phyloP scores from a whole-genome alignment of 2,329 filamentous ascomycete genomes.

The Metarhizium robertsii region DNA sequence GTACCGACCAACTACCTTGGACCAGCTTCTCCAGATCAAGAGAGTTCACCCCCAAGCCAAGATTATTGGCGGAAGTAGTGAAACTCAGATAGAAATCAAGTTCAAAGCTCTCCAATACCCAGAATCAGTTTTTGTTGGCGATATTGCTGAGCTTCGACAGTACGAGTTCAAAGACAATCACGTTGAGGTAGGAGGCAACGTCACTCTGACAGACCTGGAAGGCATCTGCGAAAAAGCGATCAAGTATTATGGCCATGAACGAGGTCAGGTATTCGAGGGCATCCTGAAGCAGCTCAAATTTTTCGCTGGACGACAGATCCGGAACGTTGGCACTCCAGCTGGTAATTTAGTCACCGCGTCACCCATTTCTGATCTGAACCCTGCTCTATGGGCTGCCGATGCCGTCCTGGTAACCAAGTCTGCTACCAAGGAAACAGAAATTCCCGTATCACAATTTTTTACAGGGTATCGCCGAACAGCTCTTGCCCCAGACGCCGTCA shows the following conservation, averaged over 20 bases:
- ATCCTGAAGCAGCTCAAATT: conserved; percentile 91
- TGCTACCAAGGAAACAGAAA: conserved; percentile 60
- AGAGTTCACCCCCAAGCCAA: conserved; percentile 76
- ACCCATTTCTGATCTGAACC: conserved; percentile 93
- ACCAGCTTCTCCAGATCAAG: conserved; percentile 90
- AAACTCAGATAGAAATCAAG: conserved; percentile 97
- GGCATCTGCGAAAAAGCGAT: conserved; percentile 72
- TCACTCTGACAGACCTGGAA: conserved; percentile 86
- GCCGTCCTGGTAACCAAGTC: conserved; percentile 76
- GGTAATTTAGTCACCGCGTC: conserved; percentile 92
- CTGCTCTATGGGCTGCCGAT: conserved; percentile 82
- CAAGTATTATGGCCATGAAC: conserved; percentile 61
- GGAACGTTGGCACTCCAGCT: conserved; percentile 94
- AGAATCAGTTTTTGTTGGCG: conserved; percentile 83
- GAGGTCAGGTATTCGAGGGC: conserved; percentile 75
- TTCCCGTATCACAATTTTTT: conserved; percentile 92
- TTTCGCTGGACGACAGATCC: conserved; percentile 90
- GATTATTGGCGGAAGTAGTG: conserved; percentile 90
- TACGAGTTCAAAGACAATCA: conserved; percentile 72
- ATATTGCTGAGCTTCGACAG: conserved; percentile 80
- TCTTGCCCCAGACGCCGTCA: conserved; percentile 70
- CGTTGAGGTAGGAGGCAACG: conserved; percentile 88
- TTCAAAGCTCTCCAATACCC: conserved; percentile 93
- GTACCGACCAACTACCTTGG: conserved; percentile 80
- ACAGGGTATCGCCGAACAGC: conserved; percentile 83